phyloP scores from a whole-genome alignment of 163 green algal species.

The Prototheca cutis region DNA sequence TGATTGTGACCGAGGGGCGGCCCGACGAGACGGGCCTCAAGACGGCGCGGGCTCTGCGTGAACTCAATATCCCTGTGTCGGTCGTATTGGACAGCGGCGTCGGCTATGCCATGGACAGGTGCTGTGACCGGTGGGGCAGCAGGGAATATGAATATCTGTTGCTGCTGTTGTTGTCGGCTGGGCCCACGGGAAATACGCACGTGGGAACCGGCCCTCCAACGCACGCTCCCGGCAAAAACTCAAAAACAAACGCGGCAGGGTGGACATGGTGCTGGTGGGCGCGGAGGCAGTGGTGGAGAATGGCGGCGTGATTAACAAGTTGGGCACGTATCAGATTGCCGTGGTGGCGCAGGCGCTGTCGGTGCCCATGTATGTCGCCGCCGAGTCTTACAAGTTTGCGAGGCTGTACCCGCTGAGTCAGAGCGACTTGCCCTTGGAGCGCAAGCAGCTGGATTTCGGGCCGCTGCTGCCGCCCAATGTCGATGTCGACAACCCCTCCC shows the following conservation, averaged over 20 bases:
- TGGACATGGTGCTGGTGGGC: conserved; percentile 88
- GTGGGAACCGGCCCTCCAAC: too few relatives aligned
- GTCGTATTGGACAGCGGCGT: conserved; percentile 81
- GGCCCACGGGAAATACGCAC: neutral
- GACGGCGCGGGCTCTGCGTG: conserved; percentile 69
- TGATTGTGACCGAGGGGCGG: conserved; percentile 84
- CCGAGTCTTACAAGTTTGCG: conserved; percentile 89
- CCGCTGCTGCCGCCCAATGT: conserved; percentile 59
- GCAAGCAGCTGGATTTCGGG: conserved; percentile 69
- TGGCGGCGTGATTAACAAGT: conserved; percentile 94
- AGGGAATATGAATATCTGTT: neutral
- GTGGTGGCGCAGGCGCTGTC: conserved; percentile 70
- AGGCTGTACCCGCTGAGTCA: conserved; percentile 35
- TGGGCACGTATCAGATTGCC: conserved; percentile 84
- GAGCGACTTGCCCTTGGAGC: conserved; percentile 72
- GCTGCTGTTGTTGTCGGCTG: neutral
- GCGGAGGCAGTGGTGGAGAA: conserved; percentile 93
- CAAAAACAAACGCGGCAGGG: conserved; percentile 33
- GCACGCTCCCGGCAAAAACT: too few relatives aligned
- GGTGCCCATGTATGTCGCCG: conserved; percentile 89
- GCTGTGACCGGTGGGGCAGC: too few relatives aligned
- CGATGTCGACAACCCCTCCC: conserved; percentile 61
- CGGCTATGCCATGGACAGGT: conserved; percentile 67
- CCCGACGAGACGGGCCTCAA: conserved; percentile 66
- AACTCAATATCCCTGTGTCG: conserved; percentile 66